Evolutionary conservation across 768 basidiomycete genomes (phyloP).

Genomic region (Lentinus tigrinus): DNA sequence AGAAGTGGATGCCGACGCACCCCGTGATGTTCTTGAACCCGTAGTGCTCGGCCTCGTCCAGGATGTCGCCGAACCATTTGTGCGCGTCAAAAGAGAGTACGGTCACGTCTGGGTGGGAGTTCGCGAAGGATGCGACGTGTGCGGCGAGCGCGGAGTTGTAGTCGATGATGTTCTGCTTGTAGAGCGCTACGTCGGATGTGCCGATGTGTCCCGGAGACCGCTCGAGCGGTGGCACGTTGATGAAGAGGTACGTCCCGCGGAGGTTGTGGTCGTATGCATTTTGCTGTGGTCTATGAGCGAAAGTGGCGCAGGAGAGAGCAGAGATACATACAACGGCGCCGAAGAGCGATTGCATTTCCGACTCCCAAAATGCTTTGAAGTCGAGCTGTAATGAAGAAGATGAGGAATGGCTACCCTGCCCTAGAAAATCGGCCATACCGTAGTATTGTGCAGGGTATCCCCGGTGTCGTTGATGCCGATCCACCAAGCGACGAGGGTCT

Average conservation of each 20-base stretch:
- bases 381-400: constrained; percentile 39
- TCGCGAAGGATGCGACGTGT: constrained; percentile 36
- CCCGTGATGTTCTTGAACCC: constrained; percentile 53
- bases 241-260: constrained; percentile 44
- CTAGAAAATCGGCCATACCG: constrained; percentile 9
- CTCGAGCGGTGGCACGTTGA: constrained; percentile 57
- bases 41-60: constrained; percentile 39
- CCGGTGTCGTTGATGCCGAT: constrained; percentile 61
- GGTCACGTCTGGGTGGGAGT: constrained; percentile 37
- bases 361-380: constrained; percentile 49
- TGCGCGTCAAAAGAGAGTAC: constrained; percentile 52
- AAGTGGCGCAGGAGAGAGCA: background rate
- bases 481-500: constrained; percentile 55
- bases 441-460: constrained; percentile 41
- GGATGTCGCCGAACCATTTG: constrained; percentile 45
- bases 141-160: constrained; percentile 43
- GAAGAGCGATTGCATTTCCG: constrained; percentile 50
- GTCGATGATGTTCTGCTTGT: constrained; percentile 38
- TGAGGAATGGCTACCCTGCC: background rate
- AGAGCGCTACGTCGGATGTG: constrained; percentile 34
- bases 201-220: constrained; percentile 41
- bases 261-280: constrained; percentile 41
- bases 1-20: constrained; percentile 16
- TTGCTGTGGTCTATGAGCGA: constrained; percentile 30
- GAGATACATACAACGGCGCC: constrained; percentile 42